Evolutionary conservation across 169 alveolate genomes (phyloP).

Genomic region (Babesia microti): DNA sequence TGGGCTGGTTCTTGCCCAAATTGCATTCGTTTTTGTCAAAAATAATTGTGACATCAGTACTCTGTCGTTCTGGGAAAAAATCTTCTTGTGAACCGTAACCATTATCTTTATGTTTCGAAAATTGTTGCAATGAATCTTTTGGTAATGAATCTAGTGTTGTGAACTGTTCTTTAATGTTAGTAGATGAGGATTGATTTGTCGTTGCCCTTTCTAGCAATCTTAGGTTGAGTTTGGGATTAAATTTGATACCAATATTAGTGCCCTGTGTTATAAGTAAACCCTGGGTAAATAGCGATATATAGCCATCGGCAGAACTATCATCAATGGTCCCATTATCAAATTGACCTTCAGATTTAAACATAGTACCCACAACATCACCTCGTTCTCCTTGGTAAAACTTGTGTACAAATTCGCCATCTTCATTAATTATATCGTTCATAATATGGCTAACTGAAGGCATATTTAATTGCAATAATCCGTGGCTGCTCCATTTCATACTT

Average conservation of each 20-base stretch:
- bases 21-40: conserved; percentile 2
- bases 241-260: not conserved
- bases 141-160: too few relatives aligned
- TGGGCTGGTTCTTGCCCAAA: not conserved
- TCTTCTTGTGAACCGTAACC: not conserved
- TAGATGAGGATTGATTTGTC: too few relatives aligned
- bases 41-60: conserved; percentile 31
- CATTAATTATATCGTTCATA: too few relatives aligned
- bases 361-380: too few relatives aligned
- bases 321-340: too few relatives aligned
- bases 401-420: too few relatives aligned
- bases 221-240: conserved; percentile 46
- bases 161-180: too few relatives aligned
- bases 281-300: conserved; percentile 2
- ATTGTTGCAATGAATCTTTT: not conserved
- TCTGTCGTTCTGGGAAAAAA: conserved; percentile 5
- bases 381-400: too few relatives aligned
- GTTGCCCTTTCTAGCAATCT: conserved; percentile 49
- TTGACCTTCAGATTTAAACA: too few relatives aligned
- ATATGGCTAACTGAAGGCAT: conserved; percentile 31
- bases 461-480: conserved; percentile 50
- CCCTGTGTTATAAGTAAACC: too few relatives aligned
- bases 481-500: conserved; percentile 53
- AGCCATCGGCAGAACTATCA: conserved; percentile 3
- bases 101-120: not conserved